phyloP scores from a whole-genome alignment of 345 rosid species.

The Moricandia arvensis region DNA sequence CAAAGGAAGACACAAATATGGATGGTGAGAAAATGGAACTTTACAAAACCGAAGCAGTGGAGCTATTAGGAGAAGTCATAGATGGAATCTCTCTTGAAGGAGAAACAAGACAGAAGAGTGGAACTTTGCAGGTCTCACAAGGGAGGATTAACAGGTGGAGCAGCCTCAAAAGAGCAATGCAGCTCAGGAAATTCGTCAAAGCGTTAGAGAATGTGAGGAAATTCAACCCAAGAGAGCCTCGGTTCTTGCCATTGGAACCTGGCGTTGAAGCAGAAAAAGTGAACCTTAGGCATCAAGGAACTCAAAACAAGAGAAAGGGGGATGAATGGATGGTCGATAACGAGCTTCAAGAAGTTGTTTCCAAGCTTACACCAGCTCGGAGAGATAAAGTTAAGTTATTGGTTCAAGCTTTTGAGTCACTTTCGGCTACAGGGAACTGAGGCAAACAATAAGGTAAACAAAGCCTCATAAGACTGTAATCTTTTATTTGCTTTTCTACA shows the following conservation, averaged over 20 bases:
- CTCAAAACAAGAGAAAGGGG: conserved; percentile 53
- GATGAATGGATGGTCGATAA: conserved; percentile 95
- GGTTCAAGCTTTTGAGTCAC: conserved; percentile 85
- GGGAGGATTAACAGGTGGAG: conserved; percentile 57
- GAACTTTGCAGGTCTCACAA: conserved; percentile 33
- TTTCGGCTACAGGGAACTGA: conserved; percentile 52
- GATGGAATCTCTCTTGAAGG: conserved; percentile 76
- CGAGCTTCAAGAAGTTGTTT: conserved; percentile 74
- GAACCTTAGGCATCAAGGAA: conserved; percentile 60
- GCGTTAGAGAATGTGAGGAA: conserved; percentile 68
- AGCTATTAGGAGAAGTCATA: conserved; percentile 80
- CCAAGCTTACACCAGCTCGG: conserved; percentile 76
- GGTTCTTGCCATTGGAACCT: conserved; percentile 44
- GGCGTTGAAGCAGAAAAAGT: conserved; percentile 60
- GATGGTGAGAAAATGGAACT: conserved; percentile 39
- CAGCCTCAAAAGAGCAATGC: conserved; percentile 68
- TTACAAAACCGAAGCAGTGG: conserved; percentile 65
- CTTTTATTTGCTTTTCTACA: not conserved
- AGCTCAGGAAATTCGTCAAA: conserved; percentile 71
- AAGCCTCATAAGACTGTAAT: not conserved
- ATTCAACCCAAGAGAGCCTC: conserved; percentile 52
- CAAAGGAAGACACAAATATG: conserved; percentile 22
- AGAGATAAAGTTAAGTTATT: conserved; percentile 76
- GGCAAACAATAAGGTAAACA: conserved; percentile 18
- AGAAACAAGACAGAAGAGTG: conserved; percentile 43